Percentiles rank a stretch among this genome's conserved stretches.
These are phyloP conservation scores for Malus orientalis DNA, from an alignment of 306 rosid species.

Conservation along the genomic window DNA sequence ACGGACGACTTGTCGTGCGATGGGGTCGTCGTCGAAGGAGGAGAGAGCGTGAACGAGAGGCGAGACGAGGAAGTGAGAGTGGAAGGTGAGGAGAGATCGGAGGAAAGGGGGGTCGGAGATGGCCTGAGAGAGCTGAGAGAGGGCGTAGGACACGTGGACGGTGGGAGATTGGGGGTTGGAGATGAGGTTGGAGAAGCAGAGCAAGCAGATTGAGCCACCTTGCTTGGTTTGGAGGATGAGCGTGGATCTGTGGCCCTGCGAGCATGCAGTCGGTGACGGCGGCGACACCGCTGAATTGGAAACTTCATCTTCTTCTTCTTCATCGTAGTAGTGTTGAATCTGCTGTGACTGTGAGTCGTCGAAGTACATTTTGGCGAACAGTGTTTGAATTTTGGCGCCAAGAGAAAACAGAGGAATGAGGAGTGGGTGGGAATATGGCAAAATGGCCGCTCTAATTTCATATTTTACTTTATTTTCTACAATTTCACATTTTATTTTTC, in stretches of 20 bases:
- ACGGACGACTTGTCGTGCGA: not conserved
- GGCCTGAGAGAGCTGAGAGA: constrained; percentile 20
- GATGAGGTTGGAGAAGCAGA: constrained; percentile 22
- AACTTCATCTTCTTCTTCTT: not conserved
- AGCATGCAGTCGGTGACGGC: constrained; percentile 27
- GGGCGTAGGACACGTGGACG: not conserved
- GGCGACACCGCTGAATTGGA: not conserved
- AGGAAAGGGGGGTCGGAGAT: constrained; percentile 24
- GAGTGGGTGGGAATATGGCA: too few relatives aligned
- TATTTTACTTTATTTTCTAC: too few relatives aligned
- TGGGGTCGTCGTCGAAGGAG: not conserved
- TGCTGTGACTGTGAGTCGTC: not conserved
- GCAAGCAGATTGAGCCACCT: constrained; percentile 39
- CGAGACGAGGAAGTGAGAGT: constrained; percentile 26
- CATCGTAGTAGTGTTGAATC: not conserved
- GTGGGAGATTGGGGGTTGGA: not conserved
- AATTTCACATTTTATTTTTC: too few relatives aligned
- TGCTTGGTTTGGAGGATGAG: constrained; percentile 49
- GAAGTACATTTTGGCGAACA: not conserved
- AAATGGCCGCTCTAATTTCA: too few relatives aligned
- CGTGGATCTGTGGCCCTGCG: constrained; percentile 76
- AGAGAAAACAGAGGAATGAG: not conserved
- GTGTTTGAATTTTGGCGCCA: not conserved
- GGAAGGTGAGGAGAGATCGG: constrained; percentile 72
- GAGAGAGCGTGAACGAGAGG: not conserved